Conservation (phyloP, 768 basidiomycete species). For the Myochromella boudieri region DNA sequence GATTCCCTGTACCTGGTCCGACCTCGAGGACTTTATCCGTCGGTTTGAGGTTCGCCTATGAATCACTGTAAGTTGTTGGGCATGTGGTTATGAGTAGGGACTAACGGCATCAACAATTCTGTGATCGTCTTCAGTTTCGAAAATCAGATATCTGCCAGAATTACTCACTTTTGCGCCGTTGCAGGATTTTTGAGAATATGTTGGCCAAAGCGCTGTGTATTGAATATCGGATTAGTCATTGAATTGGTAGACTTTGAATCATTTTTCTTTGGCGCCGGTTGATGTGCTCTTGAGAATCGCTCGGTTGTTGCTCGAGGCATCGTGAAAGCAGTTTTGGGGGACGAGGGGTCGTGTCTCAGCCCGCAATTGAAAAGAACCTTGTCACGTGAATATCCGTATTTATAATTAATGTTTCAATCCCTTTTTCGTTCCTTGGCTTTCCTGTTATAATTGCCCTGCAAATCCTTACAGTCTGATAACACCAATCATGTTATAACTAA, state of each 20-base stretch:
- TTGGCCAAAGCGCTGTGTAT: slow-evolving; percentile 94
- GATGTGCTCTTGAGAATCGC: slow-evolving; percentile 69
- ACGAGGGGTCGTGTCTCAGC: background rate
- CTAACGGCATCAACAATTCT: slow-evolving; percentile 47
- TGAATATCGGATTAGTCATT: slow-evolving; percentile 85
- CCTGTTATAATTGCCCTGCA: background rate
- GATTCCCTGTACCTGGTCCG: slow-evolving; percentile 95
- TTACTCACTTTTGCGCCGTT: slow-evolving; percentile 81
- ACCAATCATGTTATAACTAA: too few species aligned
- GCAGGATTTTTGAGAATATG: slow-evolving; percentile 96
- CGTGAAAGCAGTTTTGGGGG: background rate
- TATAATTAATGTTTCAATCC: background rate
- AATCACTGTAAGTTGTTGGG: background rate
- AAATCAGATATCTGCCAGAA: background rate
- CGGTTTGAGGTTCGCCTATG: slow-evolving; percentile 84
- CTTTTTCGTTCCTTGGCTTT: background rate
- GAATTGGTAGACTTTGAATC: slow-evolving; percentile 45
- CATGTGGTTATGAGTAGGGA: slow-evolving; percentile 6
- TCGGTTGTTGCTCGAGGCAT: slow-evolving; percentile 85
- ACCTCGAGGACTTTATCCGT: slow-evolving; percentile 97
- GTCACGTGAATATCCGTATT: background rate
- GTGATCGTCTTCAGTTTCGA: slow-evolving; percentile 7
- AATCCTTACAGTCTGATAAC: background rate
- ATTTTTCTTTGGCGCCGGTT: slow-evolving; percentile 55
- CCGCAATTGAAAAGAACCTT: too few species aligned